Percentiles rank a stretch among this genome's conserved stretches.
These are phyloP conservation scores for Encephalitozoon intestinalis DNA, from an alignment of 371 early-diverging fungal genomes.

Conservation along the genomic window DNA sequence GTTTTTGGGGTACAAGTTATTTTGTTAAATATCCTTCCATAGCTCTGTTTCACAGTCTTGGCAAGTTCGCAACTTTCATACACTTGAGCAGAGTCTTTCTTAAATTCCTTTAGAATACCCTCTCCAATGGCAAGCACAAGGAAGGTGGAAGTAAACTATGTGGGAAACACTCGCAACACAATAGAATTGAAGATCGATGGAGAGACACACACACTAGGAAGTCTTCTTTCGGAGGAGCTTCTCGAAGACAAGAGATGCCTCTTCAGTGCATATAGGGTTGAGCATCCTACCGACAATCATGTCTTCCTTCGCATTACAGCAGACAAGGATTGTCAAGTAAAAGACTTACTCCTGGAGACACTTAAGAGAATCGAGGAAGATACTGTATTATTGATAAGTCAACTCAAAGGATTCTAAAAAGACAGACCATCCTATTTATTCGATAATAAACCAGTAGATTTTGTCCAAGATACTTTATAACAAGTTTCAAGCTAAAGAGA, in stretches of 20 bases:
- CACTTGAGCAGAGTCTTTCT: not conserved
- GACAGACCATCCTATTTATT: not conserved
- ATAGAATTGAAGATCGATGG: slow-evolving; percentile 36
- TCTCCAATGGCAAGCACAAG: not conserved
- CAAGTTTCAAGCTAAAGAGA: not conserved
- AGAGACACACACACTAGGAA: slow-evolving; percentile 50
- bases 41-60: not conserved
- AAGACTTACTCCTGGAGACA: slow-evolving; percentile 14
- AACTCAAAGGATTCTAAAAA: slow-evolving; percentile 9
- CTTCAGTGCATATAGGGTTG: slow-evolving; percentile 48
- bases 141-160: slow-evolving; percentile 17
- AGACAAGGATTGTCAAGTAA: slow-evolving; percentile 14
- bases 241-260: slow-evolving; percentile 30
- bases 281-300: slow-evolving; percentile 45
- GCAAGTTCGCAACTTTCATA: not conserved
- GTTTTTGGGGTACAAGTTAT: not conserved
- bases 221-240: slow-evolving; percentile 31
- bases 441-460: not conserved
- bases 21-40: not conserved
- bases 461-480: not conserved
- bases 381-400: slow-evolving; percentile 23
- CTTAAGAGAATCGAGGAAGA: slow-evolving; percentile 19
- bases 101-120: not conserved
- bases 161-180: slow-evolving; percentile 38
- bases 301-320: slow-evolving; percentile 24